Evolutionary conservation across 371 early-diverging fungal genomes (phyloP).

Genomic region (Mucor ambiguus): DNA sequence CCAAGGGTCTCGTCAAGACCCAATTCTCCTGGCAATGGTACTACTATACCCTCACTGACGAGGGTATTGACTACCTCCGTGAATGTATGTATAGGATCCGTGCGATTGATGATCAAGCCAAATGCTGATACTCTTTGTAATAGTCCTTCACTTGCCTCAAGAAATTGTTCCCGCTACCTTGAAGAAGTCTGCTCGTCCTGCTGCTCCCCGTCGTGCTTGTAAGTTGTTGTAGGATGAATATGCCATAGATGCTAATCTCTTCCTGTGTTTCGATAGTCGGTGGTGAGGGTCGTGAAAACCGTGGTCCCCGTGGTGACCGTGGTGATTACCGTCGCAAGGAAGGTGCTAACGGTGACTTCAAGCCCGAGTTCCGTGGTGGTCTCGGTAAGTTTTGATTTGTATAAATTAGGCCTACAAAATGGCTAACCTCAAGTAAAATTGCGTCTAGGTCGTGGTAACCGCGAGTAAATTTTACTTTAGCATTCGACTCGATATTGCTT

Average conservation of each 20-base stretch:
- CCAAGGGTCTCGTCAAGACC: conserved; percentile 94
- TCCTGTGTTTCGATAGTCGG: conserved; percentile 27
- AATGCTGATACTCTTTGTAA: not conserved
- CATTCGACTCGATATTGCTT: not conserved
- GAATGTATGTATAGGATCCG: conserved; percentile 55
- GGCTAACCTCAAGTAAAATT: not conserved
- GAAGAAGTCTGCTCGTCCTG: conserved; percentile 87
- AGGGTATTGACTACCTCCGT: conserved; percentile 98
- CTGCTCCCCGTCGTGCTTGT: conserved; percentile 73
- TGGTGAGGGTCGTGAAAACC: conserved; percentile 56
- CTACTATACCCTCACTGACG: conserved; percentile 98
- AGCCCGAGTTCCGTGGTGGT: conserved; percentile 94
- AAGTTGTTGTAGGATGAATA: conserved; percentile 25
- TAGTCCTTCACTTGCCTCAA: conserved; percentile 92
- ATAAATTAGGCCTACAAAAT: not conserved
- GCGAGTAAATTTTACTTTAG: conserved; percentile 38
- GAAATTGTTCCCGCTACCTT: conserved; percentile 97
- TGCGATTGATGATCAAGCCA: not conserved
- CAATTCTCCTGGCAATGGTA: conserved; percentile 99
- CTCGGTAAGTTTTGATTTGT: conserved; percentile 51
- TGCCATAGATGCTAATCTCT: not conserved
- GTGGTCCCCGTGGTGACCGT: conserved; percentile 72
- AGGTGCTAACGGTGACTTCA: conserved; percentile 90
- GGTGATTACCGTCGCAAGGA: conserved; percentile 95
- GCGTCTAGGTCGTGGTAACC: conserved; percentile 47